Evolutionary conservation across 768 basidiomycete genomes (phyloP), one percentile per base, ranked within the genome.

Genomic region (Scleroderma bovista): DNA sequence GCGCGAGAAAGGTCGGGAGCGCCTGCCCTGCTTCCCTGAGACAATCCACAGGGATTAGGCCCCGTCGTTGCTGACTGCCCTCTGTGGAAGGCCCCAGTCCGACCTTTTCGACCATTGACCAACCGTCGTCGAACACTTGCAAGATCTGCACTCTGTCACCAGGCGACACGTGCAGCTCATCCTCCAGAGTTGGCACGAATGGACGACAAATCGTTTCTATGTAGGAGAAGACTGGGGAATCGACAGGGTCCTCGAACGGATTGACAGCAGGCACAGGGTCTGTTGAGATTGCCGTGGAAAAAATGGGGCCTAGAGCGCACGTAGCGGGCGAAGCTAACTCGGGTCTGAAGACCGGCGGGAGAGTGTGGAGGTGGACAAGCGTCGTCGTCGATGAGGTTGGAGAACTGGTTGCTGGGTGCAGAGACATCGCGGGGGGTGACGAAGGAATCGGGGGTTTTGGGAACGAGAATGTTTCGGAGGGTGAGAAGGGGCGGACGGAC

Each of bases 1-100:
- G 68, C 13, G 71, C 69, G 44, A 80, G 61, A 66, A 80, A 81
- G 8, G 68, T 62, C 0, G 76, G 72, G 29, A 80, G 64, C 20
- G 72, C 66, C 60, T 79, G 73, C 16, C 72, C 69, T 20, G 65
- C 59, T 37, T 72, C 69, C 24, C 82, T 70, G 61, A 87, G 70
- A 61, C 84, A 87, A 56, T 85, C 81, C n/a, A 86, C 68, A 6
- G 86, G 86, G 41, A 88, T 83, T 46, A 87, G 60, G 0, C 85
- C 86, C 34, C 64, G 64, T 3, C 58, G 60, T 24, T 37, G 51
- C 51, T 29, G 24, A 11, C 23, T 29, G 24, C n/a, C 13, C 2
- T 15, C 6, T 11, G 16, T 16, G 4, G 23, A 16, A 43, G 22
- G 7, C n/a, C 13, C 46, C 15, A 19, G 19, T 7, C 51, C 52